Percentiles rank a stretch among this genome's conserved stretches.
phyloP scores from a whole-genome alignment of 2,329 filamentous ascomycete species.

The Colletotrichum ledebouriae region DNA sequence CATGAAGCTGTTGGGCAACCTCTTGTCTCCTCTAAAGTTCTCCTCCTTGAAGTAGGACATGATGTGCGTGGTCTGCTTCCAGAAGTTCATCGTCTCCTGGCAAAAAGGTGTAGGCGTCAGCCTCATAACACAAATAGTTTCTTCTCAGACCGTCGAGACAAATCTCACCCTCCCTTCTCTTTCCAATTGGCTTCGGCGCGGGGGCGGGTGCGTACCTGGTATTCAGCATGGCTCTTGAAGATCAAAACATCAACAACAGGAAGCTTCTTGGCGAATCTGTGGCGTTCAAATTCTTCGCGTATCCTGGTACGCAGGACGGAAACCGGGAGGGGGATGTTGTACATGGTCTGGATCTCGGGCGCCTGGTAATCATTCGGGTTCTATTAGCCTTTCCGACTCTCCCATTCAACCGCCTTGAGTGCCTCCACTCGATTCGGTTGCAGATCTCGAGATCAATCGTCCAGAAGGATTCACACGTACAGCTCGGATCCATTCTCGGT shows the following conservation, averaged over 20 bases:
- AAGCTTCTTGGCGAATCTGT: constrained; percentile 93
- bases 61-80: constrained; percentile 96
- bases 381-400: constrained; percentile 10
- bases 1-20: constrained; percentile 91
- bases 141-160: background rate
- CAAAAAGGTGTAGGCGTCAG: constrained; percentile 3
- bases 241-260: constrained; percentile 89
- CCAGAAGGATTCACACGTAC: constrained; percentile 69
- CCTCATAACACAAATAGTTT: background rate
- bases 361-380: constrained; percentile 68
- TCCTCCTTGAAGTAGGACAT: constrained; percentile 97
- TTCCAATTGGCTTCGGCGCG: background rate
- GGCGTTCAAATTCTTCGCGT: constrained; percentile 95
- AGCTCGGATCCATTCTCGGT: constrained; percentile 95
- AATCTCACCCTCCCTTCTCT: background rate
- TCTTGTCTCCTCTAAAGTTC: constrained; percentile 79
- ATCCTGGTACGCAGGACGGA: constrained; percentile 92
- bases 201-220: constrained; percentile 75
- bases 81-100: constrained; percentile 98
- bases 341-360: constrained; percentile 97
- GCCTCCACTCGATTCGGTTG: background rate
- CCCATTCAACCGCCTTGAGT: background rate
- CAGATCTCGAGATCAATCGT: constrained; percentile 1
- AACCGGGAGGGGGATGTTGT: constrained; percentile 90
- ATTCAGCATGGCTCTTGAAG: constrained; percentile 92